Conservation (phyloP, 768 basidiomycete species). For the Boletus bicolor region DNA sequence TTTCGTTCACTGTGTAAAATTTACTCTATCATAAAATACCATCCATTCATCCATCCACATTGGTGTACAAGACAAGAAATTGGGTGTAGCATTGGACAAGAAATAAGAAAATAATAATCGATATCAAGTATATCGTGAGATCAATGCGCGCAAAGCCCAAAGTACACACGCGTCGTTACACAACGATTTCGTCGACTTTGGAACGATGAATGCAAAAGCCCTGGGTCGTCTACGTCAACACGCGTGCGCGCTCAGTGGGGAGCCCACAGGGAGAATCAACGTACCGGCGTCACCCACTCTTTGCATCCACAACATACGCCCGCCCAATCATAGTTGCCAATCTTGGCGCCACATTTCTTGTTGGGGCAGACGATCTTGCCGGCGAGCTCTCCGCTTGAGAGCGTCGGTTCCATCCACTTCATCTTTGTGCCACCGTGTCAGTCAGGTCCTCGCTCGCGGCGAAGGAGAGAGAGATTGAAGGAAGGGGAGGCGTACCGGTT, state of each 20-base stretch:
- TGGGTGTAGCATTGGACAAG: background rate
- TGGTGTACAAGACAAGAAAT: background rate
- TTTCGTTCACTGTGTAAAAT: conserved; percentile 24
- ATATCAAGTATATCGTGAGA: background rate
- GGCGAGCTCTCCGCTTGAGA: conserved; percentile 69
- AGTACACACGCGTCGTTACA: conserved; percentile 4
- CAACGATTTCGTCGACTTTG: conserved; percentile 61
- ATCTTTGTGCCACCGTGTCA: conserved; percentile 45
- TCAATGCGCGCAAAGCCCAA: background rate
- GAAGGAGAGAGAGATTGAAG: too few relatives aligned
- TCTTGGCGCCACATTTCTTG: conserved; percentile 82
- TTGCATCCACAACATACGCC: conserved; percentile 89
- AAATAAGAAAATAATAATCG: background rate
- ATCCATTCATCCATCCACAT: conserved; percentile 8
- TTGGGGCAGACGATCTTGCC: conserved; percentile 95
- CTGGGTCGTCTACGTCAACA: background rate
- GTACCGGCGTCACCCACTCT: conserved; percentile 87
- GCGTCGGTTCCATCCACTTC: conserved; percentile 92
- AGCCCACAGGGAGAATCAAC: background rate
- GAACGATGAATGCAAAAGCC: conserved; percentile 68
- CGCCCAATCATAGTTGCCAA: conserved; percentile 98
- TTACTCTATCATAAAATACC: conserved; percentile 12
- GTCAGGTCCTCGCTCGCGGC: background rate
- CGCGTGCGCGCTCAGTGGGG: background rate
- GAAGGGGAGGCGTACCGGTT: conserved; percentile 55